These are phyloP conservation scores for Collybia sp. DNA, from an alignment of 768 basidiomycete species.

Conservation along the genomic window DNA sequence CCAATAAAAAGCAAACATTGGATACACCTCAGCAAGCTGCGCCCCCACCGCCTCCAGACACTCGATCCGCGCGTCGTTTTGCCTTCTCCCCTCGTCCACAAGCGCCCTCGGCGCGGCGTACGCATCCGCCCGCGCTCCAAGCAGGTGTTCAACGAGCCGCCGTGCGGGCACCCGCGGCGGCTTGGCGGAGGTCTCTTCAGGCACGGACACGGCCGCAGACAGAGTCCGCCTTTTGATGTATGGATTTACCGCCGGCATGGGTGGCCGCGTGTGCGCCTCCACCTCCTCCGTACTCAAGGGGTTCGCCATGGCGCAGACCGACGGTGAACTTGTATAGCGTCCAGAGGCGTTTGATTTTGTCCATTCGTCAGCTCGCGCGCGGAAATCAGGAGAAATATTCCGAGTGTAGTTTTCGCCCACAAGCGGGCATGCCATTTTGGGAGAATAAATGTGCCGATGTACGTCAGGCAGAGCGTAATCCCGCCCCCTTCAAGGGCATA, in stretches of 20 bases:
- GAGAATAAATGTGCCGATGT: slow-evolving; percentile 27
- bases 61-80: no score
- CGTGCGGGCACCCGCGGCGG: slow-evolving; percentile 16
- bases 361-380: not conserved
- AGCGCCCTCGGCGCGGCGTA: slow-evolving; percentile 14
- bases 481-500: slow-evolving; percentile 1
- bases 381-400: no score
- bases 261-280: slow-evolving; percentile 30
- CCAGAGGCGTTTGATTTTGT: slow-evolving; percentile 27
- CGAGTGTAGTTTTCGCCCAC: slow-evolving; percentile 24
- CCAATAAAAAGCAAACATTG: no score
- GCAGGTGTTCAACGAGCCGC: slow-evolving; percentile 23
- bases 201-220: slow-evolving; percentile 8
- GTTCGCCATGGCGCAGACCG: slow-evolving; percentile 15
- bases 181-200: slow-evolving; percentile 7
- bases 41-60: not conserved
- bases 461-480: slow-evolving; percentile 12
- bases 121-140: slow-evolving; percentile 26
- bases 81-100: slow-evolving; percentile 10
- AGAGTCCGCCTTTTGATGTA: slow-evolving; percentile 30
- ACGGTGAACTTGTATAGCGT: slow-evolving; percentile 33
- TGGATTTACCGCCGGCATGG: slow-evolving; percentile 34
- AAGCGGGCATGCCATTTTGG: slow-evolving; percentile 42
- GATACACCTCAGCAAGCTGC: not conserved
- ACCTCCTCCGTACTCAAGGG: slow-evolving; percentile 18